Evolutionary conservation across 305 asterid species (phyloP).

Genomic region (Solanum hybrid): DNA sequence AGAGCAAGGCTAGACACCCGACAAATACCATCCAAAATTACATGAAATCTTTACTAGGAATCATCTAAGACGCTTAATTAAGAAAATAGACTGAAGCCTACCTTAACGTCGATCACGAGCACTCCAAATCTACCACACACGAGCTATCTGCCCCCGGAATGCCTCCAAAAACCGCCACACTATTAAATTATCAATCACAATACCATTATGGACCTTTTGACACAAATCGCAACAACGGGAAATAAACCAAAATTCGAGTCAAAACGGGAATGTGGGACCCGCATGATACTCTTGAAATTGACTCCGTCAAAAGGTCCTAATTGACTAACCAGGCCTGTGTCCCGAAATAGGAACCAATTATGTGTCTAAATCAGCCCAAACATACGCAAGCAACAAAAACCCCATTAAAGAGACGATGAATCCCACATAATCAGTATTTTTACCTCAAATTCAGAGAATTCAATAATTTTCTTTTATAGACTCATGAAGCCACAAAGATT

Average conservation of each 20-base stretch:
- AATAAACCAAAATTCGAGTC: too few relatives aligned
- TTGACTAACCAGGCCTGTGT: background rate
- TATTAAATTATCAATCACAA: too few relatives aligned
- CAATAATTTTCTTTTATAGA: too few relatives aligned
- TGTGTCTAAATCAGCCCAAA: background rate
- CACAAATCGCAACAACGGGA: background rate
- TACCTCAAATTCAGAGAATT: background rate
- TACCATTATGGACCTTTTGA: background rate
- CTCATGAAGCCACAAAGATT: background rate
- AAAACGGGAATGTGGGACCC: background rate
- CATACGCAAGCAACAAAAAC: background rate
- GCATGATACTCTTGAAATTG: too few relatives aligned
- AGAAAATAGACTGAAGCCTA: background rate
- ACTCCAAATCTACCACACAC: background rate
- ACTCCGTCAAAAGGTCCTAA: too few relatives aligned
- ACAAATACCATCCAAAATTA: background rate
- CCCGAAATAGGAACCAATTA: background rate
- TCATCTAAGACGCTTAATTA: background rate
- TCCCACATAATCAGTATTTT: background rate
- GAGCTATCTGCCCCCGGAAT: background rate
- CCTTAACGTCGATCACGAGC: too few relatives aligned
- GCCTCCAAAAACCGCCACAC: background rate
- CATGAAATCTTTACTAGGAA: background rate
- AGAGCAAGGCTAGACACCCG: background rate
- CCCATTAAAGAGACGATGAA: background rate